phyloP scores from a whole-genome alignment of 2,329 filamentous ascomycete species.

The Aspergillus sp. region DNA sequence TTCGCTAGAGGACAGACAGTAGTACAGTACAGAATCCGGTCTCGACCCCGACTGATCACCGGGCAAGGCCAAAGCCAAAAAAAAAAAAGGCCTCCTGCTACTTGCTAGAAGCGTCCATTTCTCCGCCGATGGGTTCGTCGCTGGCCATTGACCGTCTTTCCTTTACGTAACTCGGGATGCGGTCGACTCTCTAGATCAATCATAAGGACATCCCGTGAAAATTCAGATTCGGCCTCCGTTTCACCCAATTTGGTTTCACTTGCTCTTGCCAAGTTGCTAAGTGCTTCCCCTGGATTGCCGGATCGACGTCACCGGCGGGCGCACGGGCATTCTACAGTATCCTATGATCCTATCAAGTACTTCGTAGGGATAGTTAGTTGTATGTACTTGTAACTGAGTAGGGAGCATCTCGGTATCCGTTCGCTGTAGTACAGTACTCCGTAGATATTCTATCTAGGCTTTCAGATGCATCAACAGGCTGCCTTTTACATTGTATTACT shows the following conservation, averaged over 20 bases:
- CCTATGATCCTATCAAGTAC: too few species aligned
- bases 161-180: slow-evolving; percentile 44
- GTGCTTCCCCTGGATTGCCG: not conserved
- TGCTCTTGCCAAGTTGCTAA: too few species aligned
- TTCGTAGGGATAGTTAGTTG: too few species aligned
- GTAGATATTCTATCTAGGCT: too few species aligned
- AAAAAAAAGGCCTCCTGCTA: not conserved
- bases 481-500: too few species aligned
- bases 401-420: not conserved
- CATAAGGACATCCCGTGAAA: too few species aligned
- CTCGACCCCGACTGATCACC: slow-evolving; percentile 7
- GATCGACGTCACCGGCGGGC: not conserved
- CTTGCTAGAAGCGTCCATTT: slow-evolving; percentile 15
- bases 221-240: not conserved
- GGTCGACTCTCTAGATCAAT: slow-evolving; percentile 1
- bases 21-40: not conserved
- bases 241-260: not conserved
- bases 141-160: slow-evolving; percentile 23
- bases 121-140: not conserved
- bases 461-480: too few species aligned
- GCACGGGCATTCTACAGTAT: not conserved
- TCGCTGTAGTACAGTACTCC: too few species aligned
- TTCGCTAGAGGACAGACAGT: too few species aligned
- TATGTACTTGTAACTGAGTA: too few species aligned
- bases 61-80: not conserved